Conservation (phyloP, 495 filamentous ascomycete species). For the Aspergillus incahuasiensis region DNA sequence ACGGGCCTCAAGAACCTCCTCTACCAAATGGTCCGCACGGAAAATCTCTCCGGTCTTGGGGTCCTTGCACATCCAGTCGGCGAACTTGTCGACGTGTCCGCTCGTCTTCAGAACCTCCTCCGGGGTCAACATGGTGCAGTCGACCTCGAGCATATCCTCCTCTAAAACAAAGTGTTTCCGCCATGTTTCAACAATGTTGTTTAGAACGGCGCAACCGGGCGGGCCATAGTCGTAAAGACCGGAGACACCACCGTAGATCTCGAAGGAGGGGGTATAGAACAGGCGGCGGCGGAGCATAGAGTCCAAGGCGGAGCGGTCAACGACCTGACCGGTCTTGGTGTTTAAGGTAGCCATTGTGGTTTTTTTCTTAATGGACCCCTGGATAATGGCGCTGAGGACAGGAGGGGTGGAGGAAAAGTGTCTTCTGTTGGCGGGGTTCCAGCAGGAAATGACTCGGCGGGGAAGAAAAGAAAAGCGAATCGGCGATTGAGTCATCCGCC, state of each 20-base stretch:
- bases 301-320: slow-evolving; percentile 77
- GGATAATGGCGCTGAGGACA: slow-evolving; percentile 14
- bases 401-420: slow-evolving; percentile 21
- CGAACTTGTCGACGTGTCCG: slow-evolving; percentile 96
- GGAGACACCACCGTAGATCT: slow-evolving; percentile 84
- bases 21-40: slow-evolving; percentile 90
- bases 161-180: slow-evolving; percentile 87
- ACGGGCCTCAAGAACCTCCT: slow-evolving; percentile 81
- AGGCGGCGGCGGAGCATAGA: slow-evolving; percentile 78
- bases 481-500: slow-evolving; percentile 47
- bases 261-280: slow-evolving; percentile 94
- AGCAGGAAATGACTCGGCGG: slow-evolving; percentile 25
- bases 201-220: slow-evolving; percentile 70
- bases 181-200: slow-evolving; percentile 88
- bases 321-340: slow-evolving; percentile 82
- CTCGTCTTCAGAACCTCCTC: slow-evolving; percentile 90
- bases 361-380: slow-evolving; percentile 23
- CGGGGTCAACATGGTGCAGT: slow-evolving; percentile 81
- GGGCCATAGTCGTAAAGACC: slow-evolving; percentile 86
- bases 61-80: slow-evolving; percentile 99
- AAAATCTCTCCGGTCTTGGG: slow-evolving; percentile 96
- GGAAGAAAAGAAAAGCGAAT: slow-evolving; percentile 36
- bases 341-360: slow-evolving; percentile 57
- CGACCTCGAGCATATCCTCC: slow-evolving; percentile 88
- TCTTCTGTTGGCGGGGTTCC: slow-evolving; percentile 16